Percentiles rank a stretch among this genome's conserved stretches.
Conservation (phyloP, 805 yeast genomes). For the Metschnikowia vanudenii region DNA sequence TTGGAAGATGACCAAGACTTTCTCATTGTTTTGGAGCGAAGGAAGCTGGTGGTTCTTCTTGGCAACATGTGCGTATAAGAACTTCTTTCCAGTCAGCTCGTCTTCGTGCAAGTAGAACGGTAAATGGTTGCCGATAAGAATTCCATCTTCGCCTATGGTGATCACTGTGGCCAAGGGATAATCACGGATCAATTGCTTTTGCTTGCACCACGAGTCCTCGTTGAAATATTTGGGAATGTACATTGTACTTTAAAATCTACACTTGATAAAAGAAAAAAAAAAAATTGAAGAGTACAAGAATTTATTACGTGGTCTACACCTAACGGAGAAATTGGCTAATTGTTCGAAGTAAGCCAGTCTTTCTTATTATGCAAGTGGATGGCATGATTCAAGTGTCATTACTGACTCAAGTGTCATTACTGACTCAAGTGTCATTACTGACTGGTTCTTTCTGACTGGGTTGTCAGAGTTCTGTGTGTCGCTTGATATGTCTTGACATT, state of each 20-base stretch:
- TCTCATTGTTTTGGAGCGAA: conserved; percentile 34
- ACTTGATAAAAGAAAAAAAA: background rate
- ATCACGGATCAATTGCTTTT: conserved; percentile 41
- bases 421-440: too few species aligned
- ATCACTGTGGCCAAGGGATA: conserved; percentile 55
- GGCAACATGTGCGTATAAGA: conserved; percentile 55
- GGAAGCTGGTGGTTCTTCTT: conserved; percentile 50
- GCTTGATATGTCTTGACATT: too few species aligned
- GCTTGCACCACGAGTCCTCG: conserved; percentile 35
- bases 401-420: too few species aligned
- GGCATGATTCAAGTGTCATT: too few species aligned
- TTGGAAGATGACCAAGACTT: conserved; percentile 53
- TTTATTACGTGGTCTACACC: too few species aligned
- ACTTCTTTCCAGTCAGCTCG: conserved; percentile 35
- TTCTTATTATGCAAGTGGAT: background rate
- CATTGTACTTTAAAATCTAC: conserved; percentile 21
- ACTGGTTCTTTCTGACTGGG: too few species aligned
- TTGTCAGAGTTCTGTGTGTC: too few species aligned
- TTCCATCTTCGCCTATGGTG: conserved; percentile 38
- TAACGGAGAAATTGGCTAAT: background rate
- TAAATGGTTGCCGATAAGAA: conserved; percentile 52
- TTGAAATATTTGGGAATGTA: conserved; percentile 36
- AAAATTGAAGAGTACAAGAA: background rate
- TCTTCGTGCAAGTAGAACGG: conserved; percentile 49
- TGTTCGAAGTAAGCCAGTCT: too few species aligned